Conservation (phyloP, 345 rosid genomes). For the Erodium maritimum region DNA sequence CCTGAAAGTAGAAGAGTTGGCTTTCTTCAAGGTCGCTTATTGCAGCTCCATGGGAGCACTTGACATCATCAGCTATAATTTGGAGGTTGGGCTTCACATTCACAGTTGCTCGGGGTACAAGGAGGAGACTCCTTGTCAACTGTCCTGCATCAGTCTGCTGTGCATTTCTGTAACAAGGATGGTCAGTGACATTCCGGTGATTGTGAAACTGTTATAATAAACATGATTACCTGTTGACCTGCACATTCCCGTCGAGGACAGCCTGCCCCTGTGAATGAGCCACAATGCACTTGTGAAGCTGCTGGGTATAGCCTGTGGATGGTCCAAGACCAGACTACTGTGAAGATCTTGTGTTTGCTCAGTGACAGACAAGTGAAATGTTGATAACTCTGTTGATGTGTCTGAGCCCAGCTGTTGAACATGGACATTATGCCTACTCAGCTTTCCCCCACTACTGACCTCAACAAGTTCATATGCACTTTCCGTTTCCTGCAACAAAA, state of each 20-base stretch:
- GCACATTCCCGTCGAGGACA: constrained; percentile 82
- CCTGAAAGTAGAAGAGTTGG: constrained; percentile 81
- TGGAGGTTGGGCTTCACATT: constrained; percentile 91
- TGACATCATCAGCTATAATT: constrained; percentile 81
- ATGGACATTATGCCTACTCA: constrained; percentile 88
- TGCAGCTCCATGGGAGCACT: constrained; percentile 97
- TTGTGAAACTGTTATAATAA: neutral
- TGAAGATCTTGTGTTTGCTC: constrained; percentile 88
- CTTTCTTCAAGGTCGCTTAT: constrained; percentile 80
- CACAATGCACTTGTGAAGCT: constrained; percentile 90
- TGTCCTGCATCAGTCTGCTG: constrained; percentile 93
- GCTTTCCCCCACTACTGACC: constrained; percentile 82
- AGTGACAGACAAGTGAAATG: constrained; percentile 60
- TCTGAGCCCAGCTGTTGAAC: constrained; percentile 83
- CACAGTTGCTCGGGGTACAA: constrained; percentile 79
- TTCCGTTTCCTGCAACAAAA: constrained; percentile 41
- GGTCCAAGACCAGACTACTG: constrained; percentile 72
- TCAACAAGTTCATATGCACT: constrained; percentile 79
- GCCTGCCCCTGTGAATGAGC: constrained; percentile 87
- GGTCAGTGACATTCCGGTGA: neutral
- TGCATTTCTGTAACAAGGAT: constrained; percentile 41
- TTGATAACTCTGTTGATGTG: constrained; percentile 64
- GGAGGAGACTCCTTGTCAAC: constrained; percentile 69
- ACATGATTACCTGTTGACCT: constrained; percentile 72
- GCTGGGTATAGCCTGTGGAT: constrained; percentile 70